Evolutionary conservation across 2,329 filamentous ascomycete genomes (phyloP), one percentile per base, ranked within the genome.

Genomic region (Chaetoscypha palmicola): DNA sequence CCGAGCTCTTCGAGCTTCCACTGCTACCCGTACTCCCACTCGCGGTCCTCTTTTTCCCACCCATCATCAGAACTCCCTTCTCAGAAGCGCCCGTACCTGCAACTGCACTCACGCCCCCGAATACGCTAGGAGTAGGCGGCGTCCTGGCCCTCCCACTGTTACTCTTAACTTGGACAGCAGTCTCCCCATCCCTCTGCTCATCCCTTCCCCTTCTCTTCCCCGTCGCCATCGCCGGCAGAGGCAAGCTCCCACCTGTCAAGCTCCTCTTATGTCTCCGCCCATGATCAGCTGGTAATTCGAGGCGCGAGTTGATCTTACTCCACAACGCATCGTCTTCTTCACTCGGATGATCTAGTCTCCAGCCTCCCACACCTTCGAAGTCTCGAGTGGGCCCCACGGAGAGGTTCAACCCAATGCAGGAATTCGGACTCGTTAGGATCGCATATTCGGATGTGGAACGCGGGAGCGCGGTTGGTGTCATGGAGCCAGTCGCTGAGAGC

Each of bases 321-420:
- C 73, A 76, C 23, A 66, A 53, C 3, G 53, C 60, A 24, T 66
- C 64, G 11, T 65, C 63, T 28, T 58, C 55, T 30, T 70, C 56
- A 11, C 43, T 54, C 54, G 43, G 59, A 51, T 64, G 61, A 54
- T 53, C 64, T 2, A 77, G 50, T 37, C 74, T 64, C 74, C 76
- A 80, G 2, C 76, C 76, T 14, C 76, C 76, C 2, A 80, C 61
- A 5, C 76, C 76, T 51, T 80, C 76, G 50, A 72, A 80, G 55
- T 80, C 76, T 22, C 76, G 64, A 41, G 73, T 69, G 3, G 73
- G 62, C 0, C 74, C 74, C 24, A 73, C 60, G 47, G 68, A 72
- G 5, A 71, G 68, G 11, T 68, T 62, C 12, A 76, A 54, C 4
- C 68, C 50, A 63, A 33, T 70, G 54, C 5, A 63, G n/a, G 42